Evolutionary conservation across 331 rosid genomes (phyloP).

Genomic region (Spiraea crenata): DNA sequence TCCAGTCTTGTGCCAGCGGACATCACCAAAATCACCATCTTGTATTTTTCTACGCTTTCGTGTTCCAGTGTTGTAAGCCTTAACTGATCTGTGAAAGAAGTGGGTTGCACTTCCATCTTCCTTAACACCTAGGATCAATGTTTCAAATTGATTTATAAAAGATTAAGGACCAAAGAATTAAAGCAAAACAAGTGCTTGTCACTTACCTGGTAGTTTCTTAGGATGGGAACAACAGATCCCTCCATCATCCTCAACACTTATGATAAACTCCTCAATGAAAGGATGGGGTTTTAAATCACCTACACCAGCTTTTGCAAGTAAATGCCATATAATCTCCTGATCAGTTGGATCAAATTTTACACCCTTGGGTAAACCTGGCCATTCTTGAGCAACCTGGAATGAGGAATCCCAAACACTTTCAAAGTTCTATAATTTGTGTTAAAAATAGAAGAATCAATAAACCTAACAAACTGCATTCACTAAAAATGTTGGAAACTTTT

Average conservation of each 20-base stretch:
- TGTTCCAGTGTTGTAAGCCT: constrained; percentile 86
- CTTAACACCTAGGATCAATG: constrained; percentile 57
- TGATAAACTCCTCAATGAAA: constrained; percentile 76
- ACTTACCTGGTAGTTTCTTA: constrained; percentile 70
- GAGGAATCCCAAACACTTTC: constrained; percentile 15
- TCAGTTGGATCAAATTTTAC: constrained; percentile 98
- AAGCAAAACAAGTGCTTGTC: constrained; percentile 8
- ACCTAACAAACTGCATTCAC: not conserved
- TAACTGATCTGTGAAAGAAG: constrained; percentile 85
- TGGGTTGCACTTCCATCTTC: constrained; percentile 87
- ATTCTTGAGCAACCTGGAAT: constrained; percentile 72
- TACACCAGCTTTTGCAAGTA: constrained; percentile 69
- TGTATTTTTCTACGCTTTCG: constrained; percentile 84
- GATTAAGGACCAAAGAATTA: constrained; percentile 7
- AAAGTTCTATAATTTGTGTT: not conserved
- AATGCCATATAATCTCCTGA: constrained; percentile 80
- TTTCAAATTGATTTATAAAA: constrained; percentile 6
- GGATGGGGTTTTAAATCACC: constrained; percentile 60
- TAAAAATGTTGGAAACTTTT: not conserved
- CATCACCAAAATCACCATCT: constrained; percentile 66
- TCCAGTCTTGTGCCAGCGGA: constrained; percentile 99
- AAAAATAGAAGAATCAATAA: not conserved
- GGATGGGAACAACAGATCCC: constrained; percentile 94
- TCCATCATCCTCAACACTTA: constrained; percentile 56
- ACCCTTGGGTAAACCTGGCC: constrained; percentile 96